These are phyloP conservation scores for Geranium incanum DNA, from an alignment of 441 rosid genomes.

Conservation along the genomic window DNA sequence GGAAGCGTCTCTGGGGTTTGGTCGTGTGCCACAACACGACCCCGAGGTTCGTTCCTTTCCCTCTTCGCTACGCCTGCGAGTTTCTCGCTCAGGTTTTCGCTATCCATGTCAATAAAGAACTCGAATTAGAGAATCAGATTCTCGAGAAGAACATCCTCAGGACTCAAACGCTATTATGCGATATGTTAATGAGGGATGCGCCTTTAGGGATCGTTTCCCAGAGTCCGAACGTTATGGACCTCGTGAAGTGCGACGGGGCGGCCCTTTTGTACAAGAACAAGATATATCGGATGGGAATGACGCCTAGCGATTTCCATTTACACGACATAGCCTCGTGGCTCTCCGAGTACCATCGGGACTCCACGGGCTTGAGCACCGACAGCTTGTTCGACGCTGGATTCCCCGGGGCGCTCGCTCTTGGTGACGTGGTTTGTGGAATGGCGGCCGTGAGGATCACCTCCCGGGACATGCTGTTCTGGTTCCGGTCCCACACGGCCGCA, in stretches of 20 bases:
- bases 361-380: constrained; percentile 65
- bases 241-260: constrained; percentile 78
- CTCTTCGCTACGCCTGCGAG: constrained; percentile 77
- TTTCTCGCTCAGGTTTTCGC: constrained; percentile 70
- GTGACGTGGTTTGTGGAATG: constrained; percentile 68
- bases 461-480: constrained; percentile 76
- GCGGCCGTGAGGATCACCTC: constrained; percentile 52
- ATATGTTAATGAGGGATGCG: constrained; percentile 73
- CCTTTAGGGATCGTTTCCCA: constrained; percentile 65
- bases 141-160: constrained; percentile 63
- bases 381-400: constrained; percentile 82
- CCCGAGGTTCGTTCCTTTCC: constrained; percentile 69
- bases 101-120: constrained; percentile 65
- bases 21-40: constrained; percentile 82
- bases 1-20: constrained; percentile 64
- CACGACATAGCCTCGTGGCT: constrained; percentile 64
- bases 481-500: constrained; percentile 66
- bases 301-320: constrained; percentile 65
- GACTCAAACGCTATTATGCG: constrained; percentile 67
- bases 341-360: constrained; percentile 45
- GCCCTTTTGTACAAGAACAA: constrained; percentile 54
- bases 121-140: constrained; percentile 49
- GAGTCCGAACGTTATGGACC: constrained; percentile 76
- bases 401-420: constrained; percentile 55
- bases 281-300: constrained; percentile 56